Conservation (phyloP, 495 filamentous ascomycete genomes). For the Penicillium macrosclerotiorum region DNA sequence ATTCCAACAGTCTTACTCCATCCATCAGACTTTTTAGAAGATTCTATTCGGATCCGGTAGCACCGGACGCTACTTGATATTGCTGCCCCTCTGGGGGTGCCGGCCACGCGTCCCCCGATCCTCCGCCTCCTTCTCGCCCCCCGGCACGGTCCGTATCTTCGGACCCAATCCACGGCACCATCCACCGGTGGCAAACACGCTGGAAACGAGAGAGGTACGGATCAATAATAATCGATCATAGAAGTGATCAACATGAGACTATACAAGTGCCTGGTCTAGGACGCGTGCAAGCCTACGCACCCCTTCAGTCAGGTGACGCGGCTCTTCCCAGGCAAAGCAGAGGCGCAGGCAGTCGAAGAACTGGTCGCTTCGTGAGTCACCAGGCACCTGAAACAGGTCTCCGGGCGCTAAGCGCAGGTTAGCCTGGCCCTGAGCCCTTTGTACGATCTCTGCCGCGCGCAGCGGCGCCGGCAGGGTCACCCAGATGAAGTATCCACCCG, state of each 20-base stretch:
- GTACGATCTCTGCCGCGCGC: slow-evolving; percentile 53
- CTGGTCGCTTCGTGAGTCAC: slow-evolving; percentile 45
- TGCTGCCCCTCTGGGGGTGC: neutral
- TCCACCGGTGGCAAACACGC: neutral
- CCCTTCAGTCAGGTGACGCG: slow-evolving; percentile 64
- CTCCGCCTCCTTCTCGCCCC: neutral
- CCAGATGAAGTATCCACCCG: slow-evolving; percentile 84
- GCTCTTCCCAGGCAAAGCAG: slow-evolving; percentile 75
- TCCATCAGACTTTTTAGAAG: too few relatives aligned
- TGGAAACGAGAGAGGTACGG: too few relatives aligned
- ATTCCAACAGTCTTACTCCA: too few relatives aligned
- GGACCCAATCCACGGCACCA: neutral
- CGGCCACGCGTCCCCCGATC: slow-evolving; percentile 17
- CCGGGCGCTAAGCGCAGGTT: slow-evolving; percentile 64
- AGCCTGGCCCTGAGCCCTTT: slow-evolving; percentile 51
- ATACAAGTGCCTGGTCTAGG: slow-evolving; percentile 13
- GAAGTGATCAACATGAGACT: too few relatives aligned
- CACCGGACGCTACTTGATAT: neutral
- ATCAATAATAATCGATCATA: too few relatives aligned
- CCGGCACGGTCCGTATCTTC: slow-evolving; percentile 14
- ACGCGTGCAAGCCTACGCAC: slow-evolving; percentile 56
- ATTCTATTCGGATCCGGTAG: too few relatives aligned
- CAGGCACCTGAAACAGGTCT: slow-evolving; percentile 62
- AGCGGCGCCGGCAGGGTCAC: slow-evolving; percentile 56
- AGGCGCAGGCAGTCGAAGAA: slow-evolving; percentile 60